Percentiles rank a stretch among this genome's conserved stretches.
Conservation (phyloP, 257 asterid species). For the Nicotiana paniculata region DNA sequence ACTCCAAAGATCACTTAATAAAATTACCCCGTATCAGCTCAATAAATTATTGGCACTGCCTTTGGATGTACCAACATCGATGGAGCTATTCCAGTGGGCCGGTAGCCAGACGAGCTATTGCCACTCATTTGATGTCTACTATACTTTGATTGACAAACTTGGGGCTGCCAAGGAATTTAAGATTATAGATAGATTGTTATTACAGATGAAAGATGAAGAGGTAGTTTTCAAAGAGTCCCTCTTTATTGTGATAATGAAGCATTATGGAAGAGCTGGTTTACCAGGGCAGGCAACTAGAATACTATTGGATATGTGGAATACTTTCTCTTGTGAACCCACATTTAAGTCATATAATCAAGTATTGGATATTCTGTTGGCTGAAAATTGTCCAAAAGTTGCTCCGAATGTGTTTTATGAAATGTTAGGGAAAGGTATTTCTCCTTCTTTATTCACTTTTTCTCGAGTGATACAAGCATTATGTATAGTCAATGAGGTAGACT, state of each 20-base stretch:
- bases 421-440: slow-evolving; percentile 71
- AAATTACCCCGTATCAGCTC: slow-evolving; percentile 69
- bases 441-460: slow-evolving; percentile 68
- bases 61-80: slow-evolving; percentile 7
- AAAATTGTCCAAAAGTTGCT: slow-evolving; percentile 82
- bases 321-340: slow-evolving; percentile 68
- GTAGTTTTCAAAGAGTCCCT: slow-evolving; percentile 56
- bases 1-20: slow-evolving; percentile 55
- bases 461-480: slow-evolving; percentile 78
- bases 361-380: slow-evolving; percentile 63
- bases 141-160: slow-evolving; percentile 44
- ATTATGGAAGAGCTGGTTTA: slow-evolving; percentile 75
- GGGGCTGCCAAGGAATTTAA: slow-evolving; percentile 57
- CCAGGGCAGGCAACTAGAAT: slow-evolving; percentile 90
- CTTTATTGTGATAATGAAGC: slow-evolving; percentile 74
- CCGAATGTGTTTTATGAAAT: slow-evolving; percentile 82
- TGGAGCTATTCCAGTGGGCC: slow-evolving; percentile 6
- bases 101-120: not conserved
- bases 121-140: slow-evolving; percentile 8
- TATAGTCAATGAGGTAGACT: slow-evolving; percentile 62
- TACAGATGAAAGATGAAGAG: slow-evolving; percentile 85
- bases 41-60: slow-evolving; percentile 28
- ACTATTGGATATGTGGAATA: slow-evolving; percentile 70
- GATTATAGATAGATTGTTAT: slow-evolving; percentile 50
- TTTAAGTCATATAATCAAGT: slow-evolving; percentile 77